phyloP scores from a whole-genome alignment of 2,329 filamentous ascomycete species.

The Chrysoporthe cubensis region DNA sequence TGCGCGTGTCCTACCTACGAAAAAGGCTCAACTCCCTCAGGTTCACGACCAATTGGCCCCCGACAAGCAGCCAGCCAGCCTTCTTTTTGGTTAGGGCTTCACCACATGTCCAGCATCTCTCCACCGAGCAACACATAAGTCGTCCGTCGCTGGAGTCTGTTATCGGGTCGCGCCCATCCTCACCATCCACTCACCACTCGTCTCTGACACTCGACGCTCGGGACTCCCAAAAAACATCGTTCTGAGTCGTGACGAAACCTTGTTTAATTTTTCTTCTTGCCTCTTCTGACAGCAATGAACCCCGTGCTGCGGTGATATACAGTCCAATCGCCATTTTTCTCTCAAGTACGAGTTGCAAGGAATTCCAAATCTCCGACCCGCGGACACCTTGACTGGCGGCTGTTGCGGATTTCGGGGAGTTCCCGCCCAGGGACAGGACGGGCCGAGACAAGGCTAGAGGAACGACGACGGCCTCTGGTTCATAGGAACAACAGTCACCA shows the following conservation, averaged over 20 bases:
- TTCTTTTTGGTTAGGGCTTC: constrained; percentile 32
- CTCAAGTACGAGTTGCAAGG: neutral
- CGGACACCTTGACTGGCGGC: neutral
- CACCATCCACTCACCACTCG: neutral
- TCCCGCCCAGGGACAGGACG: constrained; percentile 10
- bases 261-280: neutral
- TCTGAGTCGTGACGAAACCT: neutral
- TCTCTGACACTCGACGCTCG: constrained; percentile 1
- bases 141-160: neutral
- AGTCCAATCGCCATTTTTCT: constrained; percentile 5
- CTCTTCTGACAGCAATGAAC: constrained; percentile 32
- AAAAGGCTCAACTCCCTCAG: constrained; percentile 10
- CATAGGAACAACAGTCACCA: constrained; percentile 38
- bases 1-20: neutral
- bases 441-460: constrained; percentile 20
- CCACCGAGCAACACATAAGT: constrained; percentile 24
- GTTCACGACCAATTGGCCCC: constrained; percentile 9
- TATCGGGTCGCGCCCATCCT: constrained; percentile 3
- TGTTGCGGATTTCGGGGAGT: neutral
- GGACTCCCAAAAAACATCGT: neutral
- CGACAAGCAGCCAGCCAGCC: constrained; percentile 4
- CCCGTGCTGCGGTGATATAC: constrained; percentile 26
- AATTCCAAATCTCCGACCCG: neutral
- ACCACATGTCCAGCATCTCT: constrained; percentile 24
- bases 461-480: constrained; percentile 11